phyloP scores from a whole-genome alignment of 176 grass and related monocot genomes.

The Paspalum notatum region DNA sequence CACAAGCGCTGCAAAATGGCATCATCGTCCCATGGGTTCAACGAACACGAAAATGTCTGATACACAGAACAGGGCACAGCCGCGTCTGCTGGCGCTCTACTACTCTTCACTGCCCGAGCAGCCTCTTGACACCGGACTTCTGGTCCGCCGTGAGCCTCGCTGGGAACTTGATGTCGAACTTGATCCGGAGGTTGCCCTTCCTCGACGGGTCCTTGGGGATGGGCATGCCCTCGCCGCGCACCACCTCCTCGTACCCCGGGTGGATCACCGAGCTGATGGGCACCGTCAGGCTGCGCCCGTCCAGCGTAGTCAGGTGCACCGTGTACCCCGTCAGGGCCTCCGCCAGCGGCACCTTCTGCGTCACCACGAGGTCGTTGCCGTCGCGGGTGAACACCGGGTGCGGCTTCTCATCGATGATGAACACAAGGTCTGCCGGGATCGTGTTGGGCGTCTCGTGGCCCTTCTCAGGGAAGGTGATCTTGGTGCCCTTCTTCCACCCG shows the following conservation, averaged over 20 bases:
- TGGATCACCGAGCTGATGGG: conserved; percentile 64
- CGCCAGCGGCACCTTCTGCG: conserved; percentile 64
- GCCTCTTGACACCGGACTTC: conserved; percentile 80
- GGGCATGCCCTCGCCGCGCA: conserved; percentile 83
- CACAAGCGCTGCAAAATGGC: not conserved
- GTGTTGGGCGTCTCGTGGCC: conserved; percentile 79
- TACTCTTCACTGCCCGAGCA: conserved; percentile 60
- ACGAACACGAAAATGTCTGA: not conserved
- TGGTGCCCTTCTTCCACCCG: conserved; percentile 97
- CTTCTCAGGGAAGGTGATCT: conserved; percentile 96
- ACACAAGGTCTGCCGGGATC: conserved; percentile 69
- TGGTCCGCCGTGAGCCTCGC: conserved; percentile 75
- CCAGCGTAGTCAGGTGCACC: conserved; percentile 62
- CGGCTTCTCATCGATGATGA: conserved; percentile 96
- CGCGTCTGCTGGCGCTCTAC: not conserved
- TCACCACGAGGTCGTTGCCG: conserved; percentile 81
- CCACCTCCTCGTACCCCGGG: conserved; percentile 82
- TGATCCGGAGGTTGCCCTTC: conserved; percentile 90
- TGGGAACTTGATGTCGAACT: conserved; percentile 93
- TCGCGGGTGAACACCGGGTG: conserved; percentile 89
- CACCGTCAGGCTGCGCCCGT: conserved; percentile 71
- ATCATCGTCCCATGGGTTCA: not conserved
- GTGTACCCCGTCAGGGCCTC: conserved; percentile 81
- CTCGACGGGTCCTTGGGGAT: conserved; percentile 78
- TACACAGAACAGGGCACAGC: not conserved